Evolutionary conservation across 164 flowering plant genomes (phyloP).

Genomic region (Macadamia tetraphylla): DNA sequence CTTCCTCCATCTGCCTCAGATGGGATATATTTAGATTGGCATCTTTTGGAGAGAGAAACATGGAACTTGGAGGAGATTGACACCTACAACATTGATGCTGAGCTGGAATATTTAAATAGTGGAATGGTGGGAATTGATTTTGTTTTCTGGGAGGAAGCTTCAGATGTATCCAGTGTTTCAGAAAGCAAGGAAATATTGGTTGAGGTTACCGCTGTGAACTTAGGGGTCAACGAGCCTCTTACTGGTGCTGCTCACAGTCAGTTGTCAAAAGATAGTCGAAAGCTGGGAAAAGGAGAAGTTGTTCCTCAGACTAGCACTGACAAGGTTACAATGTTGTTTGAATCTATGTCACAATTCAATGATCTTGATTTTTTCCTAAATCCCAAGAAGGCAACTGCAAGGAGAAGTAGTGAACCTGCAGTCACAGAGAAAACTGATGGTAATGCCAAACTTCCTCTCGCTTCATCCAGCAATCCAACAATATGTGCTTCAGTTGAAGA

Average conservation of each 20-base stretch:
- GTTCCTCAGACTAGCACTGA: slow-evolving; percentile 17
- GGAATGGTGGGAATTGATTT: slow-evolving; percentile 28
- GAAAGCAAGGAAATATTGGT: slow-evolving; percentile 29
- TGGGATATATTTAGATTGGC: slow-evolving; percentile 87
- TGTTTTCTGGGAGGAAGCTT: slow-evolving; percentile 32
- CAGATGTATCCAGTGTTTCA: slow-evolving; percentile 16
- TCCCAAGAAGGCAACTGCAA: slow-evolving; percentile 33
- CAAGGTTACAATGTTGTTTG: slow-evolving; percentile 29
- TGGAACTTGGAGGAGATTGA: slow-evolving; percentile 36
- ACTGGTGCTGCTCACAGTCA: slow-evolving; percentile 16
- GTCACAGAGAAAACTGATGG: slow-evolving; percentile 16
- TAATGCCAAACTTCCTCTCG: slow-evolving; percentile 15
- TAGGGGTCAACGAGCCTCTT: slow-evolving; percentile 13
- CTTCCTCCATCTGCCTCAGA: slow-evolving; percentile 61
- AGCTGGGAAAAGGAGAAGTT: slow-evolving; percentile 20
- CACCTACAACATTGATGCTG: slow-evolving; percentile 19
- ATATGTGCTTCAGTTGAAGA: slow-evolving; percentile 16
- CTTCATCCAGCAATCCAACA: slow-evolving; percentile 15
- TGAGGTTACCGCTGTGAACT: slow-evolving; percentile 18
- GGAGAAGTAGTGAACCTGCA: slow-evolving; percentile 24
- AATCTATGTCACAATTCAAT: slow-evolving; percentile 45
- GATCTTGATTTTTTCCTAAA: slow-evolving; percentile 73
- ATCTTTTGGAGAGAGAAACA: slow-evolving; percentile 54
- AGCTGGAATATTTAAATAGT: slow-evolving; percentile 18
- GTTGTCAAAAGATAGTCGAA: slow-evolving; percentile 20